Evolutionary conservation across 2,329 filamentous ascomycete genomes (phyloP), one percentile per base, ranked within the genome.

Genomic region (Colletotrichum cereale): DNA sequence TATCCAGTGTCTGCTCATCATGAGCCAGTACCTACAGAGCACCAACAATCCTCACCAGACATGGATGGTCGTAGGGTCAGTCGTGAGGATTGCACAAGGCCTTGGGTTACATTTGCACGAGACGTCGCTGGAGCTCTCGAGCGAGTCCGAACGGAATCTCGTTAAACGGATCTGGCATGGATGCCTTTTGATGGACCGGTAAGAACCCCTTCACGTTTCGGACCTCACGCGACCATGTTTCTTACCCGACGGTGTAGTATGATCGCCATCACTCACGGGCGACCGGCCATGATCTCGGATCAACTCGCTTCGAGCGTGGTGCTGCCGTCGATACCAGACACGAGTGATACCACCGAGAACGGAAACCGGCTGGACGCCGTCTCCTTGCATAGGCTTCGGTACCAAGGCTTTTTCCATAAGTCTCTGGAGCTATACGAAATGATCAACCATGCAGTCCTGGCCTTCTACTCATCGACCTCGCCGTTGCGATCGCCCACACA

Each of bases 1-100:
- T 1, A 82, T 87, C 1, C 85, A 87, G 73, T 86, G 82, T 55
- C 76, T 86, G 0, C 75, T 87, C 0, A 76, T 87, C 6, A 84
- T 85, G 71, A 83, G 82, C 14, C 85, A 86, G 55, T 87, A 86
- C 68, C 75, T 86, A 0, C 85, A 86, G 53, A 85, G 85, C 56
- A 86, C 85, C 0, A 81, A 84, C 16, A 81, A 82, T 7, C 81
- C 83, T 0, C 83, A 86, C 68, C 82, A 85, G 67, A 86, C 84
- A 1, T 87, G 85, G 85, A 85, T 86, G 76, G 80, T 84, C 5
- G 82, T 84, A 0, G 85, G 85, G 0, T 77, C 83, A 5, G 84
- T 84, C 0, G 81, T 86, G 21, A 79, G 84, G 1, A 85, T 82
- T 21, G 85, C 85, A 0, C 84, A 86, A 61, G 83, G 84, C 0